These are phyloP conservation scores for Caloboletus inedulis DNA, from an alignment of 1,284 basidiomycete genomes.

Conservation along the genomic window DNA sequence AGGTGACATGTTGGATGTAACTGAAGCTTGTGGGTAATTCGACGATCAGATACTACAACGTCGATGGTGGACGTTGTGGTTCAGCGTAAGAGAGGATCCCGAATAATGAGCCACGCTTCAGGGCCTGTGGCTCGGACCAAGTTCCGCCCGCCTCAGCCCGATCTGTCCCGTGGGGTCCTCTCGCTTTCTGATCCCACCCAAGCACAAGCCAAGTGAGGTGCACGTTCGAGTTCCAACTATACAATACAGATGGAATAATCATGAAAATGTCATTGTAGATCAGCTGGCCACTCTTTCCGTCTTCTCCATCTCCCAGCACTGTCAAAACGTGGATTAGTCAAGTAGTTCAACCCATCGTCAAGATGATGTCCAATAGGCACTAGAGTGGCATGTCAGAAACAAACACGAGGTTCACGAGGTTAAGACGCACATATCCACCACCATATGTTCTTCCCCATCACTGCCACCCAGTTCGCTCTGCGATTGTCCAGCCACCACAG, in stretches of 20 bases:
- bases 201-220: background rate
- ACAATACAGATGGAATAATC: constrained; percentile 2
- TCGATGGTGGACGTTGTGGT: constrained; percentile 14
- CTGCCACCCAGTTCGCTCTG: constrained; percentile 64
- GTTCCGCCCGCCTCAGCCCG: constrained; percentile 16
- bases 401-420: background rate
- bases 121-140: background rate
- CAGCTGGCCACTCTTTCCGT: constrained; percentile 68
- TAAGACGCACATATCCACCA: constrained; percentile 71
- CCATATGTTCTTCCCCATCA: constrained; percentile 64
- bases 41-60: background rate
- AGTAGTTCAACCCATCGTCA: constrained; percentile 63
- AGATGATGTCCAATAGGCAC: constrained; percentile 64
- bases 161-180: background rate
- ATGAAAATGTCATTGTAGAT: constrained; percentile 43
- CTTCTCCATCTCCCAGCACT: constrained; percentile 61
- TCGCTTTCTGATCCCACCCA: background rate
- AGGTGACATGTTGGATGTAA: constrained; percentile 23
- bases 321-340: constrained; percentile 73
- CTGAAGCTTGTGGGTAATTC: background rate
- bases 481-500: constrained; percentile 78
- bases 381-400: constrained; percentile 29
- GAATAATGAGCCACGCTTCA: background rate
- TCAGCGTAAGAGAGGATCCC: background rate
- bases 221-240: background rate